A percentile compares a stretch with the other conserved stretches of the same genome.
Conservation (phyloP, 495 filamentous ascomycete species). For the Tetracladium marchalianum region DNA sequence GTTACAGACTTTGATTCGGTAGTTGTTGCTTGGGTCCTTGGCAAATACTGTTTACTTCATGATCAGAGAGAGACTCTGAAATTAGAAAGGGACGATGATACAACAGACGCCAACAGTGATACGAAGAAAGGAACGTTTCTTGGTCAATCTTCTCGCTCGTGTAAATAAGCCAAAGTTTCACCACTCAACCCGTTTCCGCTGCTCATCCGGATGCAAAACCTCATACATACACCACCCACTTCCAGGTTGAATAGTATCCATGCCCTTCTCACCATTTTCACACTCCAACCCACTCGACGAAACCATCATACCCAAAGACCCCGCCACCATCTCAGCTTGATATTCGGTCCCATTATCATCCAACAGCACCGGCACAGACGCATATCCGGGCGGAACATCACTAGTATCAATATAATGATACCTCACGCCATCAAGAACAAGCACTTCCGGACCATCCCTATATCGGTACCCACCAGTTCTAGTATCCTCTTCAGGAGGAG, state of each 20-base stretch:
- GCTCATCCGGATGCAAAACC: background rate
- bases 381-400: conserved; percentile 19
- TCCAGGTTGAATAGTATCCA: conserved; percentile 23
- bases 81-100: too few species aligned
- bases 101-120: too few species aligned
- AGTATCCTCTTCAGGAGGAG: background rate
- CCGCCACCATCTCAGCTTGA: conserved; percentile 24
- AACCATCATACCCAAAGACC: conserved; percentile 21
- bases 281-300: conserved; percentile 14
- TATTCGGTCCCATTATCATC: conserved; percentile 19
- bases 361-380: conserved; percentile 22
- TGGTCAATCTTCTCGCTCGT: too few species aligned
- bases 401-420: conserved; percentile 15
- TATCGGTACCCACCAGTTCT: background rate
- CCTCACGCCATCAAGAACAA: conserved; percentile 13
- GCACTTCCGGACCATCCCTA: background rate
- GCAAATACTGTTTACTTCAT: too few species aligned
- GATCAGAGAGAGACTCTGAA: too few species aligned
- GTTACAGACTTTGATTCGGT: too few species aligned
- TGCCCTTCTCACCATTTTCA: conserved; percentile 1
- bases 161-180: too few species aligned
- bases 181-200: too few species aligned
- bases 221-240: conserved; percentile 26
- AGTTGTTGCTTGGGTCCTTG: too few species aligned
- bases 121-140: too few species aligned